Conservation (phyloP, 176 grass and related monocot genomes). For the Canna indica region DNA sequence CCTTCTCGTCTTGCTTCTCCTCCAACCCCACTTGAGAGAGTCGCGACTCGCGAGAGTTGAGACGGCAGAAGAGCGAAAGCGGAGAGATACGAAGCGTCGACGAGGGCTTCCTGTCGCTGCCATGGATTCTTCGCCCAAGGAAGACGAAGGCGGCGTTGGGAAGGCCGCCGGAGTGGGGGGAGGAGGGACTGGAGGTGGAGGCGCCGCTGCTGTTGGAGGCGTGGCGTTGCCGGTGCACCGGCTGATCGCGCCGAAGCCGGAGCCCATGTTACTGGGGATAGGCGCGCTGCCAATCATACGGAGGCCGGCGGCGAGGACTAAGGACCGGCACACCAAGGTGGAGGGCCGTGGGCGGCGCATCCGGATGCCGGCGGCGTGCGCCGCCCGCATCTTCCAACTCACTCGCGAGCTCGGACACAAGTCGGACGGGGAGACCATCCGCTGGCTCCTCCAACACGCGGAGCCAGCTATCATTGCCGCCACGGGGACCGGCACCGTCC, state of each 20-base stretch:
- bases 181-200: constrained; percentile 6
- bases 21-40: not conserved
- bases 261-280: constrained; percentile 39
- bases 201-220: constrained; percentile 2
- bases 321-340: constrained; percentile 83
- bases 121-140: constrained; percentile 2
- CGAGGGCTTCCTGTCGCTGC: not conserved
- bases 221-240: constrained; percentile 26
- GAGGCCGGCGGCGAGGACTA: constrained; percentile 41
- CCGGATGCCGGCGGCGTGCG: constrained; percentile 67
- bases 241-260: constrained; percentile 48
- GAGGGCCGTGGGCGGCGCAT: constrained; percentile 88
- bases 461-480: constrained; percentile 71
- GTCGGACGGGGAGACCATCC: constrained; percentile 78
- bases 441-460: constrained; percentile 81
- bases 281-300: constrained; percentile 36
- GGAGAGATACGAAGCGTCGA: not conserved
- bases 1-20: not conserved
- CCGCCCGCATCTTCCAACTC: constrained; percentile 48
- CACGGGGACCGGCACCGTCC: constrained; percentile 75
- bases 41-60: no score
- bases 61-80: not conserved
- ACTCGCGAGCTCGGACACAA: constrained; percentile 78
- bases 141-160: not conserved
- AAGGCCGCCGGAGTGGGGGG: not conserved